Conservation (phyloP, 805 yeast species). For the Wickerhamia fluorescens region DNA sequence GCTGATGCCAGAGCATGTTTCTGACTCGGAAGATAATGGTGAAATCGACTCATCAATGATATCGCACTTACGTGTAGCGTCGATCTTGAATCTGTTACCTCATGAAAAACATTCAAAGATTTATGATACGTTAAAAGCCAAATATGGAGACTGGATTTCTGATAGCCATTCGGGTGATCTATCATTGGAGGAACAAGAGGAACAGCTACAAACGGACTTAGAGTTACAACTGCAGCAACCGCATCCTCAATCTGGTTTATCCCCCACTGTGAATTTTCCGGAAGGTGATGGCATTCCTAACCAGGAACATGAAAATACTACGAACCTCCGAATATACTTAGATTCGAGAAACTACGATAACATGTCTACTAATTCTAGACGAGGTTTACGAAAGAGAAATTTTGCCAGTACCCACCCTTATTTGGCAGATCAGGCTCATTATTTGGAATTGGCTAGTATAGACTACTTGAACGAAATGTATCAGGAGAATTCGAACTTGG, state of each 20-base stretch:
- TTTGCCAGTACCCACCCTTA: constrained; percentile 40
- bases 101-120: not conserved
- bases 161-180: constrained; percentile 5
- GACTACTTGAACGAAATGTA: constrained; percentile 33
- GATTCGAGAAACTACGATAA: constrained; percentile 9
- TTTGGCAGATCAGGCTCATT: constrained; percentile 38
- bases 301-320: constrained; percentile 8
- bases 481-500: constrained; percentile 26
- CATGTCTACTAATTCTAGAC: constrained; percentile 6
- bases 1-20: constrained; percentile 11
- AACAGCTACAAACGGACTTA: not conserved
- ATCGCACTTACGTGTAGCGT: constrained; percentile 4
- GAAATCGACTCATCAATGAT: constrained; percentile 8
- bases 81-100: constrained; percentile 1
- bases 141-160: constrained; percentile 2
- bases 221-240: constrained; percentile 2
- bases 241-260: no score
- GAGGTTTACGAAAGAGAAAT: constrained; percentile 33
- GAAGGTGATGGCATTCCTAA: no score
- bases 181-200: constrained; percentile 1
- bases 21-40: constrained; percentile 25
- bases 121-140: constrained; percentile 1
- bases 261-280: no score
- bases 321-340: constrained; percentile 9
- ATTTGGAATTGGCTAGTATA: constrained; percentile 30